Percentiles rank a stretch among this genome's conserved stretches.
phyloP scores from a whole-genome alignment of 805 yeast species.

The Kurtzmaniella cleridarum region DNA sequence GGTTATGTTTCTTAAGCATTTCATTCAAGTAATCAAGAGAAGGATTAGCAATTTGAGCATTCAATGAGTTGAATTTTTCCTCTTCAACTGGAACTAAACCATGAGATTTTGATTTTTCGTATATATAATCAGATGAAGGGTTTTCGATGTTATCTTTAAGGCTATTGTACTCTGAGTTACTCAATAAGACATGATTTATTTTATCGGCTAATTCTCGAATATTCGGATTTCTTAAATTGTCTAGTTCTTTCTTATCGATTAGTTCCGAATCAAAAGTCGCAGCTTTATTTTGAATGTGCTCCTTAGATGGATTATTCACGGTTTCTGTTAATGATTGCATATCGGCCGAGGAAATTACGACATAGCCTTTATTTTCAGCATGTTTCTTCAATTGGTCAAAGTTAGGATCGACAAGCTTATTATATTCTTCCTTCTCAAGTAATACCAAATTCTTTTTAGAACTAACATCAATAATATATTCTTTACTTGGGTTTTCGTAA shows the following conservation, averaged over 20 bases:
- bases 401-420: conserved; percentile 5
- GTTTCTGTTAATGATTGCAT: conserved; percentile 2
- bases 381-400: conserved; percentile 6
- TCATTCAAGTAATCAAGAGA: too few species aligned
- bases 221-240: neutral
- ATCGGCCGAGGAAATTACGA: too few species aligned
- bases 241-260: conserved; percentile 9
- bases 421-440: conserved; percentile 5
- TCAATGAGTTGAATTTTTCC: conserved; percentile 2
- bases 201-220: neutral
- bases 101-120: conserved; percentile 13
- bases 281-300: conserved; percentile 11
- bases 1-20: too few species aligned
- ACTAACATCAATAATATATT: conserved; percentile 2
- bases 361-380: conserved; percentile 3
- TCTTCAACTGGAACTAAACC: conserved; percentile 11
- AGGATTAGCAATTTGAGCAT: too few species aligned
- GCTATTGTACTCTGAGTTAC: conserved; percentile 9
- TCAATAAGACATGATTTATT: conserved; percentile 12
- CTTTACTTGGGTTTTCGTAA: conserved; percentile 6
- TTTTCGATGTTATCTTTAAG: neutral
- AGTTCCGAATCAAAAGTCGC: conserved; percentile 9
- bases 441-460: neutral
- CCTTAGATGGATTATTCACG: conserved; percentile 16
- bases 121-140: conserved; percentile 6